phyloP scores from a whole-genome alignment of 2,329 filamentous ascomycete species.

The Claviceps pusilla region DNA sequence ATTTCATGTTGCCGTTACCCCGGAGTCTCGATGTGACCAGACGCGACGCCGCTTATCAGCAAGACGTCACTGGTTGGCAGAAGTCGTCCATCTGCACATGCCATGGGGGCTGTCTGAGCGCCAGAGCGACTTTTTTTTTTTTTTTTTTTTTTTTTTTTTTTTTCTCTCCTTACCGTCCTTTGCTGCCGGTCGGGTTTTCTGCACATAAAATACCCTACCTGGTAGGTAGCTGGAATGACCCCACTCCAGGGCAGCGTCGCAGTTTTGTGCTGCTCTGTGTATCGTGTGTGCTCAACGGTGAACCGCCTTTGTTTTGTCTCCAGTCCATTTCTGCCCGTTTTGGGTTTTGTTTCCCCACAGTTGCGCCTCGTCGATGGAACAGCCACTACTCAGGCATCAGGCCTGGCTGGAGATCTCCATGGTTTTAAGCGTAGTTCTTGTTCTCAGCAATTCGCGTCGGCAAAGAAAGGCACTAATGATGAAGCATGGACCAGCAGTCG shows the following conservation, averaged over 20 bases:
- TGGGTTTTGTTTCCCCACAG: neutral
- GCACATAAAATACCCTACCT: too few relatives aligned
- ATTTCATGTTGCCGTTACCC: neutral
- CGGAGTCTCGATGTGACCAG: too few relatives aligned
- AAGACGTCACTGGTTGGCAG: too few relatives aligned
- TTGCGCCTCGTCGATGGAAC: neutral
- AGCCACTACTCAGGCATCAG: neutral
- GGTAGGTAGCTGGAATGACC: neutral
- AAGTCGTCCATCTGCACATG: too few relatives aligned
- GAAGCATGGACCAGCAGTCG: neutral
- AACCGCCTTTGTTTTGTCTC: neutral
- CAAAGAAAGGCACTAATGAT: neutral
- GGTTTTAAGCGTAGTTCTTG: neutral
- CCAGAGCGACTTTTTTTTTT: too few relatives aligned
- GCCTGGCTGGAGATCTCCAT: neutral
- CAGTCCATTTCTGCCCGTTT: neutral
- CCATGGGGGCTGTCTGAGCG: too few relatives aligned
- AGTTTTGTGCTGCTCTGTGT: neutral
- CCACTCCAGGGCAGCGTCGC: neutral
- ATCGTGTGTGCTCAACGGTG: too few relatives aligned
- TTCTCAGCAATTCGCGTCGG: neutral
- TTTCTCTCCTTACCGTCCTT: too few relatives aligned
- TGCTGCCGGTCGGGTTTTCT: too few relatives aligned
- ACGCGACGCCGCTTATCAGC: too few relatives aligned
- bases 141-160: too few relatives aligned